Evolutionary conservation across 768 basidiomycete species (phyloP), one percentile per base, ranked within the genome.

Genomic region (Pilatotrama ljubarskyi): DNA sequence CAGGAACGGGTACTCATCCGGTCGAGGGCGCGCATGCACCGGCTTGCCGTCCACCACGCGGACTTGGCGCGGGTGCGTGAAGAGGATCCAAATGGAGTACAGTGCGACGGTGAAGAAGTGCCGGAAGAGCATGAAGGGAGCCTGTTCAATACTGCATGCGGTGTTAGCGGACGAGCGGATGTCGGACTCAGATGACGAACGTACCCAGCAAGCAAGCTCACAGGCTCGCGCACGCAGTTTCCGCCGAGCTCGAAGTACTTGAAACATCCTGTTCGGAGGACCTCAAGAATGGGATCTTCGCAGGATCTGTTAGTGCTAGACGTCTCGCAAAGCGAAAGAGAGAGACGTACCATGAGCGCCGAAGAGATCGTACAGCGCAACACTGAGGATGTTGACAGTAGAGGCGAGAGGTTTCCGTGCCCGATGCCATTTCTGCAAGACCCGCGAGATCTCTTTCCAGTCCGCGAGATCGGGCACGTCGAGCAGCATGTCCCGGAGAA

Each of bases 91-190:
- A 70, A 98, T 88, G 1, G 95, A 87, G 75, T 97, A 99, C 64
- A 99, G 83, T 0, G 97, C 97, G 64, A 99, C 97, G 25, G 83
- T 77, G 80, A 96, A 99, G 77, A 99, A 99, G 78, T 98, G 97
- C 69, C 83, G 84, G 64, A 88, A 84, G 18, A 99, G 85, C 44
- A 93, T 77, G 11, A 83, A 62, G 0, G 95, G 93, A n/a, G 90
- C 88, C 5, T 91, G 88, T 1, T 83, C 79, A 59, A 96, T 82
- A 13, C 95, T 96, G 69, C 6, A 35, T 11, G 24, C 17, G 29
- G 7, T 17, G 48, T 24, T 58, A 50, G 36, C 42, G n/a, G n/a
- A 32, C 51, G 32, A 4, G 56, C 18, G 46, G 41, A 46, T 29
- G 22, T 3, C 32, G 24, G 51, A n/a, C 59, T 5, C 50, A 36